Evolutionary conservation across 345 rosid genomes (phyloP).

Genomic region (Kernera saxatilis): DNA sequence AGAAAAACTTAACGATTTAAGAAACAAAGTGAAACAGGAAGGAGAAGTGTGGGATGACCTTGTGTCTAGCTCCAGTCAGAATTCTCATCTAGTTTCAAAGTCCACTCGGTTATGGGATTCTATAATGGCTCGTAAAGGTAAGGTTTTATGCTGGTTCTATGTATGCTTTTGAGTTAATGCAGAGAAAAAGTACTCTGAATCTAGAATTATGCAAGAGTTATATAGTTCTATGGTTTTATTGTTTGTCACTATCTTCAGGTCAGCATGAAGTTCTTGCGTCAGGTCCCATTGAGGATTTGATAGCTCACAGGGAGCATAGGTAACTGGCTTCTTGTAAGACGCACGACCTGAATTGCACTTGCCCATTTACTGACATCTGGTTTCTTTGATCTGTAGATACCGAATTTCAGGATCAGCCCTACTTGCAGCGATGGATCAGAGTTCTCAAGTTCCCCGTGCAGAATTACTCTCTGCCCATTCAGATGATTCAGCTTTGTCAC

Average conservation of each 20-base stretch:
- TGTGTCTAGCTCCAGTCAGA: constrained; percentile 90
- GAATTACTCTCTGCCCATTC: constrained; percentile 56
- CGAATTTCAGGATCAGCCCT: constrained; percentile 96
- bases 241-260: constrained; percentile 42
- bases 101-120: constrained; percentile 95
- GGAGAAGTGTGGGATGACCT: constrained; percentile 99
- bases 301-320: constrained; percentile 99
- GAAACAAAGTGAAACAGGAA: constrained; percentile 96
- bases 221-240: not conserved
- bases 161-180: not conserved
- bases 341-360: not conserved
- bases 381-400: constrained; percentile 50
- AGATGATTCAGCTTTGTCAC: constrained; percentile 36
- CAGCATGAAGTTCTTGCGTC: constrained; percentile 99
- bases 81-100: constrained; percentile 92
- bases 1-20: constrained; percentile 87
- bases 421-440: constrained; percentile 97
- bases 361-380: constrained; percentile 11
- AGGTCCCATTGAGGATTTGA: constrained; percentile 96
- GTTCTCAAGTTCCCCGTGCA: constrained; percentile 75
- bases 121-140: constrained; percentile 86
- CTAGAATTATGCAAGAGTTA: not conserved
- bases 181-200: not conserved
- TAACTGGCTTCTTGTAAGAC: constrained; percentile 24
- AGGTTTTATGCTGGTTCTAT: constrained; percentile 18